Evolutionary conservation across 2,329 filamentous ascomycete genomes (phyloP), one percentile per base, ranked within the genome.

Genomic region (Immersiporthe knoxdaviesiana): DNA sequence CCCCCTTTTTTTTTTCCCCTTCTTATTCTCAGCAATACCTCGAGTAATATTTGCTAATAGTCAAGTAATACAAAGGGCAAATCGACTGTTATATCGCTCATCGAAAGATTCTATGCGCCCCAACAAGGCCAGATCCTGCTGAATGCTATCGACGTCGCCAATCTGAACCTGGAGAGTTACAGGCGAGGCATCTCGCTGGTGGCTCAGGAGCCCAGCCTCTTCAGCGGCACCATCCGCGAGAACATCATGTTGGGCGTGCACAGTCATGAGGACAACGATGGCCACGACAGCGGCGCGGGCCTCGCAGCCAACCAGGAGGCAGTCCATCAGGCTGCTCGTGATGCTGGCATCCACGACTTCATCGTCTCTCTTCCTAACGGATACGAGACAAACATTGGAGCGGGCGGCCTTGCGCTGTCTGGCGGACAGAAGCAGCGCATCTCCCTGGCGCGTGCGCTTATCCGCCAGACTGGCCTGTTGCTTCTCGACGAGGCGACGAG

Each of bases 181-280:
- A 72, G 83, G 82, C 63, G 81, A 88, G 24, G 87, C 85, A 2
- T 84, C 88, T 56, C 62, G n/a, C 56, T 70, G 0, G 88, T 89
- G 24, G 85, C 87, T 0, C 87, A 89, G 72, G 87, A 89, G 72
- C 84, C 87, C 0, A 84, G 87, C 24, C 78, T 89, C 10, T 87
- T 88, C 75, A 85, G 83, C 70, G 85, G 85, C 30, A 82, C 81
- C 0, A 72, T 78, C n/a, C 70, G 74, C 11, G 75, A 78, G 39
- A 78, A 78, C 65, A 75, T 79, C 37, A 70, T 77, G 12, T 70
- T 78, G 4, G 77, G 77, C 4, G 72, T 78, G 3, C 70, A 77
- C 63, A 67, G 72, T 11, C 41, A n/a, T n/a, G n/a, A n/a, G n/a
- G n/a, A n/a, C 21, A 14, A 70, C 24, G 30, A 64, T 1, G n/a